Base-by-base conservation (phyloP, 1,284 basidiomycete species). In the Coniferiporia weirii region DNA sequence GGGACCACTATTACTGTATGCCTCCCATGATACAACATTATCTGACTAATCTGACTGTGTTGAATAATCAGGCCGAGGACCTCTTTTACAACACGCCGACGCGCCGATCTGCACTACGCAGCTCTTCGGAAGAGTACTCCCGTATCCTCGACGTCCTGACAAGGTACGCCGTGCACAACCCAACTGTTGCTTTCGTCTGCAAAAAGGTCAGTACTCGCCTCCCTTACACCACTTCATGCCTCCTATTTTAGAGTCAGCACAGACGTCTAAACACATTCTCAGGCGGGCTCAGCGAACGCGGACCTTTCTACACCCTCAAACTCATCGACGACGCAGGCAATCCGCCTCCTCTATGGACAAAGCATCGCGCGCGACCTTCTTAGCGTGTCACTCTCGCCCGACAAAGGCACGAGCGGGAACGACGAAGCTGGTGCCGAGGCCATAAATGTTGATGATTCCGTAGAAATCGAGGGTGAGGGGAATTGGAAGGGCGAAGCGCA, bases 61-160 rank as follows among this genome's bases (percentile, higher is more conserved):
- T 38, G n/a, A 8, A 17, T 17, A 5, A 56, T 47, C 63, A 95
- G 91, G 94, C 94, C 5, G 93, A 98, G 70, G 92, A 98, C 68
- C 76, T 99, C 36, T 99, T 99, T 71, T 97, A 93, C 75, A 98
- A 98, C 65, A 93, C 89, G 0, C 93, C 95, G 0, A 87, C 91
- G 15, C 89, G 97, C 44, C 81, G 94, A 36, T 85, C 93, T 8
- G 91, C 95, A 0, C 79, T 99, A 59, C 86, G 91, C 54, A 91
- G 85, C 55, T 74, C 88, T 1, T 89, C 93, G 0, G 97, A 99
- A 64, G 97, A 99, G 70, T 99, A 98, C 71, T 81, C 87, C 7
- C 84, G 92, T 22, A 93, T 98, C 40, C 79, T 98, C 1, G 94
- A 98, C 64, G 92, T 99, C 4, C 80, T 98, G n/a, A 91, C 91